Evolutionary conservation across 2,329 filamentous ascomycete genomes (phyloP).

Genomic region (Cryphonectria naterciae): DNA sequence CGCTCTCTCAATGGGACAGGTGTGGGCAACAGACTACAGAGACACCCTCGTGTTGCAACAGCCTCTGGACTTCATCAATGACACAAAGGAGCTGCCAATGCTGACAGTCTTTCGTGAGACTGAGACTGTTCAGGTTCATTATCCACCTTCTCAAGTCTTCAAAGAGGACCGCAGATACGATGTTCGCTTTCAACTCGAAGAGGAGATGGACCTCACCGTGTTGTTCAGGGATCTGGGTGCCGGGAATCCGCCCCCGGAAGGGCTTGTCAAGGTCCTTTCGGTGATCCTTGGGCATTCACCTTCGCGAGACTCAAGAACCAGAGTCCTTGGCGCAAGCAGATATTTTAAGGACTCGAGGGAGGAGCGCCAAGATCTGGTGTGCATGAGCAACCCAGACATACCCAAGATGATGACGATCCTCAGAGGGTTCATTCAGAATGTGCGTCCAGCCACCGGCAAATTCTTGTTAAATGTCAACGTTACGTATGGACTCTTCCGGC

Average conservation of each 20-base stretch:
- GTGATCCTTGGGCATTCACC: constrained; percentile 35
- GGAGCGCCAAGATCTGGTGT: not conserved
- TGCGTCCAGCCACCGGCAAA: constrained; percentile 56
- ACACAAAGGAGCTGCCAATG: not conserved
- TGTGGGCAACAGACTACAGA: not conserved
- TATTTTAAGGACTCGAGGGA: not conserved
- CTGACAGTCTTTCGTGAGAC: not conserved
- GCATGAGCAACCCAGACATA: not conserved
- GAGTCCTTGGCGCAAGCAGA: not conserved
- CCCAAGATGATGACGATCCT: constrained; percentile 39
- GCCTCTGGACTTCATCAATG: not conserved
- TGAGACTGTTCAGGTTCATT: not conserved
- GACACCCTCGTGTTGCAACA: not conserved
- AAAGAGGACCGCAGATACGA: not conserved
- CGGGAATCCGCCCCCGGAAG: constrained; percentile 33
- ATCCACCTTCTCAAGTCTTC: not conserved
- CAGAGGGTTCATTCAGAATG: constrained; percentile 60
- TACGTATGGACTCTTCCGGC: constrained; percentile 57
- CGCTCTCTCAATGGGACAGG: not conserved
- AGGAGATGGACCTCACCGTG: not conserved
- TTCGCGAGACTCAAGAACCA: constrained; percentile 10
- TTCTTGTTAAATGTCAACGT: constrained; percentile 61
- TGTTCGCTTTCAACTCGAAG: not conserved
- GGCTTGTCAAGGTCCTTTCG: constrained; percentile 51
- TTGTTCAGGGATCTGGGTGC: not conserved